These are phyloP conservation scores for Chaetomium sp. DNA, from an alignment of 2,329 filamentous ascomycete species.

Conservation along the genomic window DNA sequence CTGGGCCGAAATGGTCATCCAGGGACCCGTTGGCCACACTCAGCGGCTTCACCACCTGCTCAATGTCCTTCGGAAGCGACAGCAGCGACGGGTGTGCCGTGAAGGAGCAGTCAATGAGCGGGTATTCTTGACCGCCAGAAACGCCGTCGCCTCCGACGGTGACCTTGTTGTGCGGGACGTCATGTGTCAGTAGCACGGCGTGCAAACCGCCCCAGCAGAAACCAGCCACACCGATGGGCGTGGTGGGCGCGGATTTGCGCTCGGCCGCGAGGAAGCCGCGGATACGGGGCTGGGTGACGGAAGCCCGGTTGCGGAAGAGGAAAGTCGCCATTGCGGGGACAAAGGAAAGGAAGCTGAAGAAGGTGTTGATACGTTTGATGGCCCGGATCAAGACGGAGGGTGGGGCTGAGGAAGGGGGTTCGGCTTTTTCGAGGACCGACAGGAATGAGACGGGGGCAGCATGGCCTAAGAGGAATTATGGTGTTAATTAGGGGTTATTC, in stretches of 20 bases:
- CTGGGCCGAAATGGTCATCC: slow-evolving; percentile 30
- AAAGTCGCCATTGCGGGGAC: slow-evolving; percentile 7
- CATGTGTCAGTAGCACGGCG: slow-evolving; percentile 34
- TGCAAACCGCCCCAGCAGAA: slow-evolving; percentile 51
- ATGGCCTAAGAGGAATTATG: slow-evolving; percentile 3
- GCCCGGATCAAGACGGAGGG: not conserved
- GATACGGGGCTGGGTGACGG: slow-evolving; percentile 28
- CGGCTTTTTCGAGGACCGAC: not conserved
- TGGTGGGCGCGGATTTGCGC: slow-evolving; percentile 12
- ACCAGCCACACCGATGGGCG: slow-evolving; percentile 41
- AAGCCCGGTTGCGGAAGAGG: slow-evolving; percentile 6
- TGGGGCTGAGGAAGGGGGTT: not conserved
- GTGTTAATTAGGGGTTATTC: not conserved
- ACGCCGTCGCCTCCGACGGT: slow-evolving; percentile 12
- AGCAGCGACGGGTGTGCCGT: slow-evolving; percentile 39
- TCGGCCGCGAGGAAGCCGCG: slow-evolving; percentile 32
- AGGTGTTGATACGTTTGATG: not conserved
- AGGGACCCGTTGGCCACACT: slow-evolving; percentile 34
- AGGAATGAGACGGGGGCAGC: slow-evolving; percentile 6
- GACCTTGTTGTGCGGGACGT: slow-evolving; percentile 19
- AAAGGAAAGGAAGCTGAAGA: not conserved
- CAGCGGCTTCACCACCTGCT: slow-evolving; percentile 31
- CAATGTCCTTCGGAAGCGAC: slow-evolving; percentile 36
- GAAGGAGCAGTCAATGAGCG: slow-evolving; percentile 38
- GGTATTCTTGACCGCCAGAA: not conserved